Base-by-base conservation (phyloP, 441 rosid genomes). In the Corymbia calophylla region DNA sequence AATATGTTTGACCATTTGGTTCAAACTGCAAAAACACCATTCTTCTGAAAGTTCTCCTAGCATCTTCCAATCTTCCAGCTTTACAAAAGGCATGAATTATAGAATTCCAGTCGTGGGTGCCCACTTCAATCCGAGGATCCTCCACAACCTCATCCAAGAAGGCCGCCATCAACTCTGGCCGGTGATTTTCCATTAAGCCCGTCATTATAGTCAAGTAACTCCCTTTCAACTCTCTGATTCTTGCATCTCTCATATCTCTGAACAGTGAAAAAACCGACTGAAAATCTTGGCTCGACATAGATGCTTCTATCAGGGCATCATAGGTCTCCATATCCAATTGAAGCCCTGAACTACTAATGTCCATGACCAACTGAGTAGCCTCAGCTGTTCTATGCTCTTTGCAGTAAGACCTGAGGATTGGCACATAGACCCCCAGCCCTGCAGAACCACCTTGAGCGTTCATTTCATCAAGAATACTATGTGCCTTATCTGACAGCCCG, bases 61-160 rank as follows among this genome's bases (percentile, higher is more conserved):
- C 97, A 93, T 98, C 99, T 92, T 97, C 99, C 90, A 98, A 82
- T 86, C 97, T 93, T 48, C 95, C 97, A 3, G 97, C 96, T 92
- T 98, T 98, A 92, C 98, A 96, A 5, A 97, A 98, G 86, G 99
- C 98, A 60, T 98, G 99, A 91, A 98, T 96, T 80, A 98, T 98
- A 62, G 99, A 97, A 90, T 97, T 98, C 99, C 99, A 97, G 91
- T 98, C 99, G 87, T 97, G 99, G 53, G 98, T 95, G 89, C 96
- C 97, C 89, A 96, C 99, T 92, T 95, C 98, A 18, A 96, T 92
- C 66, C 96, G 94, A 88, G 97, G 99, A 87, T 97, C 99, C 91
- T 95, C 99, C 8, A 97, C 95, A 87, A 95, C 95, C 93, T 97
- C 99, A 88, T 98, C 99, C 25, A 96, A 90, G 93, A 95, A 96